Base-by-base conservation (phyloP, 345 rosid species). In the Adansonia digitata region DNA sequence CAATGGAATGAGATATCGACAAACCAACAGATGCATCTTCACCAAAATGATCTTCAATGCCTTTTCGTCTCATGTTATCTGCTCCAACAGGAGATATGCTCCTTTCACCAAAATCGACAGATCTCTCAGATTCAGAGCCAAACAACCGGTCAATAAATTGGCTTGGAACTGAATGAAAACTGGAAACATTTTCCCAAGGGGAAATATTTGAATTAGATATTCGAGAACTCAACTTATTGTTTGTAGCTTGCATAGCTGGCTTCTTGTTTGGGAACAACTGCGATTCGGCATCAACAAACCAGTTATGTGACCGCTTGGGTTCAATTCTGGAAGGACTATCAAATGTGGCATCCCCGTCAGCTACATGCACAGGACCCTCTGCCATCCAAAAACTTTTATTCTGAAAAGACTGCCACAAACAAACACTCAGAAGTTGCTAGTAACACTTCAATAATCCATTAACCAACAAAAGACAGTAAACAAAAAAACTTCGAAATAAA, bases 191-290 rank as follows among this genome's bases (percentile, higher is more conserved):
- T 29, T 85, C 88, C 98, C 98, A 94, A 35, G 84, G 73, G 89
- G 87, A 74, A 81, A 80, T 81, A 72, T 77, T 75, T 40, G 86
- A 73, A 76, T 69, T 75, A 57, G 87, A 63, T 52, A 81, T 65
- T 42, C 81, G 89, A 66, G 84, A 76, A 39, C 75, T 73, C 22
- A 81, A 39, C 43, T 75, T 77, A 45, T 81, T 77, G 48, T 69
- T 72, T 62, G 87, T 83, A 75, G 80, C 83, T 69, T 86, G 88
- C 20, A 82, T 73, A 18, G 90, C 91, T 84, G 86, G 97, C 82
- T 87, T 94, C 87, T 92, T 92, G 86, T 85, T 88, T 8, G 94
- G 87, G 69, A 88, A 88, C 75, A 90, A 69, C 80, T 89, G 94
- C 0, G 92, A 78, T 71, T 89, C 93, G 71, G 89, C 78, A 77